Base-by-base conservation (phyloP, 768 basidiomycete genomes). In the Termitomyces sp. region DNA sequence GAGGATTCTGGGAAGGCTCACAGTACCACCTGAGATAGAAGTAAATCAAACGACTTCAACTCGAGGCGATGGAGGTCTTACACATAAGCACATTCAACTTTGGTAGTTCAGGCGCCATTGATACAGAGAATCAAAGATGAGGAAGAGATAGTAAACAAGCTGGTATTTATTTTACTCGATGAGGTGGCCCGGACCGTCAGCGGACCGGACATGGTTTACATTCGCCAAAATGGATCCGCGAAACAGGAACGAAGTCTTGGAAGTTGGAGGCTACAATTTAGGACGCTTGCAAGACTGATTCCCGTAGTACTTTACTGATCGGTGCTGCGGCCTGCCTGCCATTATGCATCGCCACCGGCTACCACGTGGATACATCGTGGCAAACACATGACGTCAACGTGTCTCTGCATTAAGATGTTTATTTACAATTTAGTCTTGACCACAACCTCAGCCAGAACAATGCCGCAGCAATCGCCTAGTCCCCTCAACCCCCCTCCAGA, bases 31-130 rank as follows among this genome's bases (percentile, higher is more conserved):
- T 77, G 43, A 22, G 45, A 33, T 25, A 15, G 20, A 23, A 54
- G 47, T 20, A 18, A 2, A 48, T 67, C 29, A 63, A 50, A 47
- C 29, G n/a, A 15, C 42, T 35, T 39, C 23, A 40, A 9, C 16
- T 7, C 2, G 50, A 45, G 10, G 3, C 39, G 32, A 3, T 35
- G 43, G 23, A 45, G 7, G 15, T 67, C 84, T 56, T 69, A 90
- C 90, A 92, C 91, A 91, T 91, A 53, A 91, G 71, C 20, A 86
- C 79, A 63, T 89, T 88, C 36, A 91, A 63, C 68, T 83, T 88
- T 53, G 70, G 58, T 35, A 72, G 57, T 57, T 75, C 71, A 54
- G 65, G 55, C 45, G 75, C 65, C 80, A 84, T 84, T 10, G 18
- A 12, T 12, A 50, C 20, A 0, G 16, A 39, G 32, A 20, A 31